Percentiles rank a stretch among this genome's conserved stretches.
These are phyloP conservation scores for Serendipita sp. DNA, from an alignment of 1,284 basidiomycete genomes.

Conservation along the genomic window DNA sequence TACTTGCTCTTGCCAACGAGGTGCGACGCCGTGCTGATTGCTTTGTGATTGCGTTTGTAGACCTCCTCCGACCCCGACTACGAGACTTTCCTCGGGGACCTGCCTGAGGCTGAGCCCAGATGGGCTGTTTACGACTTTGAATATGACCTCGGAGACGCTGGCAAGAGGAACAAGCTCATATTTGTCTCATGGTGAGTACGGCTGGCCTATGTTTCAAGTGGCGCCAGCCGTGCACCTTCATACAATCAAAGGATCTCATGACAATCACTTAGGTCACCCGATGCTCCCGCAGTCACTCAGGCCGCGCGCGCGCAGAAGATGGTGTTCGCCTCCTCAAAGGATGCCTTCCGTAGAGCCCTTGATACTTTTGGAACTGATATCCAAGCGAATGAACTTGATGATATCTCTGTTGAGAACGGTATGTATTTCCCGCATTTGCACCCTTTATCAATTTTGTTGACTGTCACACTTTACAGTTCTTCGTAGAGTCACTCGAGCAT, in stretches of 20 bases:
- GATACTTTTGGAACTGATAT: slow-evolving; percentile 62
- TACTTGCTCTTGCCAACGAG: neutral
- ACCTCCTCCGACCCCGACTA: slow-evolving; percentile 33
- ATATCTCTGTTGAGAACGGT: slow-evolving; percentile 69
- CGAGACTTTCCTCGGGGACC: slow-evolving; percentile 61
- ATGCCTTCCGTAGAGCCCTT: slow-evolving; percentile 63
- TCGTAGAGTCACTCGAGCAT: neutral
- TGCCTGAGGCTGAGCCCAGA: slow-evolving; percentile 67
- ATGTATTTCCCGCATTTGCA: slow-evolving; percentile 22
- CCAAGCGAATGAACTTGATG: slow-evolving; percentile 74
- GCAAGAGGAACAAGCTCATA: slow-evolving; percentile 80
- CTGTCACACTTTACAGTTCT: neutral
- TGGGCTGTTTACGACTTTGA: slow-evolving; percentile 93
- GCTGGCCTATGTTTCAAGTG: slow-evolving; percentile 22
- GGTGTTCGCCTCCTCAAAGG: slow-evolving; percentile 86
- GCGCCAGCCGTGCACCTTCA: slow-evolving; percentile 19
- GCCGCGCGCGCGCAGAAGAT: slow-evolving; percentile 54
- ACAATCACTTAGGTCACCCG: neutral
- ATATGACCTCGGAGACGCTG: slow-evolving; percentile 62
- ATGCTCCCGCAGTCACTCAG: slow-evolving; percentile 2
- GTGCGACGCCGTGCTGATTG: neutral
- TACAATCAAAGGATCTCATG: too few species aligned
- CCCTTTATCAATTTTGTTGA: neutral
- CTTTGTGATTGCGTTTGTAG: slow-evolving; percentile 5
- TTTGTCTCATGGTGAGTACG: slow-evolving; percentile 64